Percentiles rank a stretch among this genome's conserved stretches.
phyloP scores from a whole-genome alignment of 1,139 yeast species.

The Candida sp. region DNA sequence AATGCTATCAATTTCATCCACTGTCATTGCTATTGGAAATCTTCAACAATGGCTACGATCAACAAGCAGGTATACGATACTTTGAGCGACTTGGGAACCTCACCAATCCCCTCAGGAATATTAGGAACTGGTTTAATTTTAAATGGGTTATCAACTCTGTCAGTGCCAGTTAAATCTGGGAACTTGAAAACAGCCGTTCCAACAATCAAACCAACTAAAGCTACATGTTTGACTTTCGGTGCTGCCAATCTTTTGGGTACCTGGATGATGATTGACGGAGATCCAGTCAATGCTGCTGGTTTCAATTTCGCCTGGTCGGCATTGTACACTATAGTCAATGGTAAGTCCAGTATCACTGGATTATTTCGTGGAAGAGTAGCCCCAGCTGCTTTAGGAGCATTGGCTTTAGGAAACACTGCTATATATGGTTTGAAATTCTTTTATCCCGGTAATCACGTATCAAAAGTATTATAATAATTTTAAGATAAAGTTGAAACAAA shows the following conservation, averaged over 20 bases:
- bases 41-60: neutral
- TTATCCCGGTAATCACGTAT: constrained; percentile 21
- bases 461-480: too few species aligned
- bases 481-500: neutral
- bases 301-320: constrained; percentile 87
- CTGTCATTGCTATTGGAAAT: too few species aligned
- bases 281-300: constrained; percentile 81
- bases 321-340: constrained; percentile 73
- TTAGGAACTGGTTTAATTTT: constrained; percentile 10
- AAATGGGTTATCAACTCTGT: constrained; percentile 6
- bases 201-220: constrained; percentile 31
- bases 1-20: neutral
- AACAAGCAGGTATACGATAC: constrained; percentile 2
- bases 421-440: constrained; percentile 72
- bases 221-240: constrained; percentile 53
- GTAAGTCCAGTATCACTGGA: constrained; percentile 52
- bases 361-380: constrained; percentile 38
- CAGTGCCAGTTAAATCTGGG: constrained; percentile 6
- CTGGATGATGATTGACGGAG: constrained; percentile 79
- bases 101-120: constrained; percentile 12
- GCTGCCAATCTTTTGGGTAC: constrained; percentile 75
- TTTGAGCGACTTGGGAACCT: constrained; percentile 8
- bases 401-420: constrained; percentile 62
- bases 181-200: constrained; percentile 11
- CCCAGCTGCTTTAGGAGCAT: constrained; percentile 58